These are phyloP conservation scores for Candida jianshihensis DNA, from an alignment of 805 yeast genomes.

Conservation along the genomic window DNA sequence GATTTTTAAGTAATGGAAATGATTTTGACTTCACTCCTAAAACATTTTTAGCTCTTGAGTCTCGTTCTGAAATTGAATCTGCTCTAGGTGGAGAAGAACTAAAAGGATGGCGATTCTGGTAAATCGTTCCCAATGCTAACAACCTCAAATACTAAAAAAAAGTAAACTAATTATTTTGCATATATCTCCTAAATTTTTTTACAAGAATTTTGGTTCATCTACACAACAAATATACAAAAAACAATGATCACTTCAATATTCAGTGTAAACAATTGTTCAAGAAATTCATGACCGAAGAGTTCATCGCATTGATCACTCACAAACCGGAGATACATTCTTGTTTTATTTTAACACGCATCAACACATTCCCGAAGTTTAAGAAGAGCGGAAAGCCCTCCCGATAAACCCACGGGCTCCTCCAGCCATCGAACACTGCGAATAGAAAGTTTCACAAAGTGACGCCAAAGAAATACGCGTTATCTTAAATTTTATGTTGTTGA, in stretches of 20 bases:
- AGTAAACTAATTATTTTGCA: too few relatives aligned
- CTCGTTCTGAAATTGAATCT: conserved; percentile 41
- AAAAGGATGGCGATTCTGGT: conserved; percentile 60
- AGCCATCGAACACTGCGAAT: neutral
- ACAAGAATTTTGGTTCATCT: too few relatives aligned
- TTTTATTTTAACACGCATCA: neutral
- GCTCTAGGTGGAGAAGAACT: conserved; percentile 36
- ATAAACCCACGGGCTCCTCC: neutral
- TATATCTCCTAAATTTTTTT: too few relatives aligned
- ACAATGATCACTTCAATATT: too few relatives aligned
- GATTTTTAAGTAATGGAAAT: conserved; percentile 29
- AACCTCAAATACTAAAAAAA: too few relatives aligned
- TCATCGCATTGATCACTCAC: conserved; percentile 1
- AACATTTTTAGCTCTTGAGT: conserved; percentile 30
- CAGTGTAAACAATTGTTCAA: neutral
- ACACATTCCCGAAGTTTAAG: neutral
- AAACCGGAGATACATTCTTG: conserved; percentile 2
- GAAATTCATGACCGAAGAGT: conserved; percentile 1
- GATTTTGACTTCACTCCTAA: conserved; percentile 21
- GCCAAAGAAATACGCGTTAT: conserved; percentile 1
- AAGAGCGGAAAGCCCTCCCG: conserved; percentile 1
- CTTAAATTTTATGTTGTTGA: too few relatives aligned
- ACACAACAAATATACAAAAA: too few relatives aligned
- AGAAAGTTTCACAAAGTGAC: neutral
- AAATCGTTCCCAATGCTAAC: conserved; percentile 5